Conservation (phyloP, 1,139 yeast species). For the Sugiyamaella castrensis region DNA sequence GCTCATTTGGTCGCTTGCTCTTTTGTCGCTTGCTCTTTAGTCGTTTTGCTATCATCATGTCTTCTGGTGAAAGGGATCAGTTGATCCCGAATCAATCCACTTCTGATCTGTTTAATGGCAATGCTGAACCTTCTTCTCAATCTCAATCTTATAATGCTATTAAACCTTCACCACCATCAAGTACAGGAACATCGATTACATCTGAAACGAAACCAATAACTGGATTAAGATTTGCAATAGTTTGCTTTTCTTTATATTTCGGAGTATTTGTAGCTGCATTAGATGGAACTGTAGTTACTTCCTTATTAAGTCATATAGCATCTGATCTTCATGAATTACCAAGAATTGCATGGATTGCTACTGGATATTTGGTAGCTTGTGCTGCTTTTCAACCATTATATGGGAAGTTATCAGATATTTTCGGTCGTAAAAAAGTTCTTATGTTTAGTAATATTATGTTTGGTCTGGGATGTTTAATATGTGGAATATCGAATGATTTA, state of each 20-base stretch:
- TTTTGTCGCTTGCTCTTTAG: too few species aligned
- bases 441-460: constrained; percentile 50
- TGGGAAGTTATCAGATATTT: constrained; percentile 83
- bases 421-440: constrained; percentile 64
- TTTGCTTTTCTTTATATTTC: constrained; percentile 40
- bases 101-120: too few species aligned
- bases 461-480: constrained; percentile 53
- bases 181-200: too few species aligned
- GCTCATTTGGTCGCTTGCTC: too few species aligned
- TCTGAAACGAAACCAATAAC: constrained; percentile 24
- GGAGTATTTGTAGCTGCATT: constrained; percentile 57
- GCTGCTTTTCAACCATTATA: constrained; percentile 73
- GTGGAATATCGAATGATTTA: constrained; percentile 47
- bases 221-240: constrained; percentile 7
- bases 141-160: too few species aligned
- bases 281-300: constrained; percentile 65
- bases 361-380: constrained; percentile 57
- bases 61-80: too few species aligned
- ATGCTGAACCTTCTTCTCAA: too few species aligned
- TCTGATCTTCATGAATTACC: constrained; percentile 57
- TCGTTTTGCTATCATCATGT: too few species aligned
- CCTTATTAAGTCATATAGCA: constrained; percentile 60
- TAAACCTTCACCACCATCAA: too few species aligned
- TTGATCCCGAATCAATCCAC: too few species aligned
- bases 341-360: constrained; percentile 57